phyloP scores from a whole-genome alignment of 768 basidiomycete genomes.

The Wakefieldia striispora region DNA sequence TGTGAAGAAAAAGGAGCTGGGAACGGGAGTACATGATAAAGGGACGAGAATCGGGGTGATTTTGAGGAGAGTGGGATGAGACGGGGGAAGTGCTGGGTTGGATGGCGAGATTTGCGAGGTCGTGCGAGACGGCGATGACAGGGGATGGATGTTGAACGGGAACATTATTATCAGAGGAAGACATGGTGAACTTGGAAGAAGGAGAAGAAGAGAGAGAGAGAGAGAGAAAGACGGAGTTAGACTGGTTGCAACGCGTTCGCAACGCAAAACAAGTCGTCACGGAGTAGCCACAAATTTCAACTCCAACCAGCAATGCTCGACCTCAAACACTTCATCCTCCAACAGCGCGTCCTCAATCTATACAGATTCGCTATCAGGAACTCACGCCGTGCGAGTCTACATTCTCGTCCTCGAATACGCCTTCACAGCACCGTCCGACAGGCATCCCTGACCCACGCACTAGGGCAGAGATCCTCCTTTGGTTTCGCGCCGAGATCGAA shows the following conservation, averaged over 20 bases:
- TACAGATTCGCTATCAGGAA: constrained; percentile 71
- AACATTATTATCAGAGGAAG: constrained; percentile 26
- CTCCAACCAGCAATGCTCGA: constrained; percentile 31
- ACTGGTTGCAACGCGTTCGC: constrained; percentile 11
- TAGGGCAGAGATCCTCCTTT: constrained; percentile 63
- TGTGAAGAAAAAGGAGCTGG: constrained; percentile 65
- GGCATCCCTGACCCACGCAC: constrained; percentile 61
- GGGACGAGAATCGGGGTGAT: constrained; percentile 32
- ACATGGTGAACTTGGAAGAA: constrained; percentile 32
- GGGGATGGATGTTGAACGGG: constrained; percentile 11
- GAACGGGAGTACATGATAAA: constrained; percentile 67
- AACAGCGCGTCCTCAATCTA: constrained; percentile 54
- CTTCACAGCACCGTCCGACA: constrained; percentile 27
- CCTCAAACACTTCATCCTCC: constrained; percentile 75
- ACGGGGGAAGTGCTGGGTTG: constrained; percentile 14
- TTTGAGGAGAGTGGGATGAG: constrained; percentile 15
- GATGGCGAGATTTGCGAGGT: constrained; percentile 34
- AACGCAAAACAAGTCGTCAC: constrained; percentile 8
- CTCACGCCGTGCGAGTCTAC: constrained; percentile 51
- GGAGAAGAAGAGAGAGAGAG: too few species aligned
- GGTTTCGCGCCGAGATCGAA: constrained; percentile 75
- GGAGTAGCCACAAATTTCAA: constrained; percentile 14
- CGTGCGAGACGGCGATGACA: constrained; percentile 30
- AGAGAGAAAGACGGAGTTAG: too few species aligned
- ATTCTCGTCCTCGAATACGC: neutral